Evolutionary conservation across 306 rosid species (phyloP).

Genomic region (Quercus suber): DNA sequence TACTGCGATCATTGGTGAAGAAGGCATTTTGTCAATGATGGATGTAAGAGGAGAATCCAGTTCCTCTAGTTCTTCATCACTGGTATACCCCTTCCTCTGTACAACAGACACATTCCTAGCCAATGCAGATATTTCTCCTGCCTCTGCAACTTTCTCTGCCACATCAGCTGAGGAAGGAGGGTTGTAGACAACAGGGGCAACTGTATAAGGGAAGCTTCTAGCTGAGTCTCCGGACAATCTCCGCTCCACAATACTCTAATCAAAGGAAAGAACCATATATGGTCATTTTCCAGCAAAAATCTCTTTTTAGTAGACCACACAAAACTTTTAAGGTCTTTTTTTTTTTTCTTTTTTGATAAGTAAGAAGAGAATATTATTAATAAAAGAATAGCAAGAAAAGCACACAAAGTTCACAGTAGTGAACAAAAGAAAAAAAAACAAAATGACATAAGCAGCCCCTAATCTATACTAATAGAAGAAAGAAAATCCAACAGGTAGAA

Average conservation of each 20-base stretch:
- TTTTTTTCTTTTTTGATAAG: too few relatives aligned
- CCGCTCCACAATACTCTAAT: slow-evolving; percentile 58
- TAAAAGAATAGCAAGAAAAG: too few relatives aligned
- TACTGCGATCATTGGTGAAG: slow-evolving; percentile 32
- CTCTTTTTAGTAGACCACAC: not conserved
- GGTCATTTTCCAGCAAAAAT: slow-evolving; percentile 6
- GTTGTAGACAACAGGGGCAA: slow-evolving; percentile 54
- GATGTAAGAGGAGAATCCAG: slow-evolving; percentile 71
- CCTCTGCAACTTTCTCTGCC: slow-evolving; percentile 77
- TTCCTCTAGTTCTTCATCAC: slow-evolving; percentile 94
- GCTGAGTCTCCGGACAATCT: slow-evolving; percentile 47
- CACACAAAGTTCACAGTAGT: too few relatives aligned
- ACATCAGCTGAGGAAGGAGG: slow-evolving; percentile 65
- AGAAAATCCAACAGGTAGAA: too few relatives aligned
- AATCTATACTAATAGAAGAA: too few relatives aligned
- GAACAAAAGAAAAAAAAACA: too few relatives aligned
- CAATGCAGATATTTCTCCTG: slow-evolving; percentile 59
- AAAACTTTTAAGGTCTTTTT: not conserved
- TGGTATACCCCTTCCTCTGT: slow-evolving; percentile 82
- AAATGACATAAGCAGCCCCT: too few relatives aligned
- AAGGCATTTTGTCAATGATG: slow-evolving; percentile 59
- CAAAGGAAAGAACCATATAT: not conserved
- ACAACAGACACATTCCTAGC: slow-evolving; percentile 56
- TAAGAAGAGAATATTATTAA: too few relatives aligned
- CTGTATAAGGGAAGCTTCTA: slow-evolving; percentile 72